Base-by-base conservation (phyloP, 2,329 filamentous ascomycete species). In the Delphinella strobiligena region DNA sequence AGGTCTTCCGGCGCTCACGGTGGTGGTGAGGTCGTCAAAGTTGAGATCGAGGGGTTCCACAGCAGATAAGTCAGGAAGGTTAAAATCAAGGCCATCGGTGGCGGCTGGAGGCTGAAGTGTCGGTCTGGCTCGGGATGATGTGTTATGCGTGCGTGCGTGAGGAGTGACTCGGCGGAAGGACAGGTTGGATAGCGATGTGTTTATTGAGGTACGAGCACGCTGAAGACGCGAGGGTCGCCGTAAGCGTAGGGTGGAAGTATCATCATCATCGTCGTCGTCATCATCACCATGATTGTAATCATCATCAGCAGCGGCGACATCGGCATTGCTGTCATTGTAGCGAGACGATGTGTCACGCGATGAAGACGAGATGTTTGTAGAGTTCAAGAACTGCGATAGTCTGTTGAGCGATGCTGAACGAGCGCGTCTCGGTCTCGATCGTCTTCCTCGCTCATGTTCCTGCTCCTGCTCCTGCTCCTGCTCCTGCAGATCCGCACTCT, bases 11-110 rank as follows among this genome's bases (percentile, higher is more conserved):
- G 32, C 34, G 19, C 40, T 33, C 34, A 45, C 37, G 31, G 45
- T 45, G 11, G 41, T 40, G 43, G 45, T 43, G 45, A 60, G 47
- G 38, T 58, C 54, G 38, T 61, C 60, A 35, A 63, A 59, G 46
- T 58, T 54, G 19, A 61, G 46, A 33, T 59, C 59, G 33, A 63
- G 51, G 8, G 60, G 58, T 14, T 59, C 58, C 4, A 58, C 49
- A 34, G 32, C 35, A 22, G 44, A 37, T 4, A 46, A 36, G 18
- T 43, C 37, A 17, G 44, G 46, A n/a, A 44, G 37, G 14, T 24
- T 29, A 17, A 38, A 43, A 3, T 34, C 39, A 41, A 41, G 36
- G 34, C 33, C 34, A 19, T 41, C 34, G 3, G 39, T 41, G 10
- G n/a, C 29, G 16, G 39, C 31, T 33, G 34, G 39, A 37, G 34